These are phyloP conservation scores for Rhododendron ovatum DNA, from an alignment of 148 eudicot species.

Conservation along the genomic window DNA sequence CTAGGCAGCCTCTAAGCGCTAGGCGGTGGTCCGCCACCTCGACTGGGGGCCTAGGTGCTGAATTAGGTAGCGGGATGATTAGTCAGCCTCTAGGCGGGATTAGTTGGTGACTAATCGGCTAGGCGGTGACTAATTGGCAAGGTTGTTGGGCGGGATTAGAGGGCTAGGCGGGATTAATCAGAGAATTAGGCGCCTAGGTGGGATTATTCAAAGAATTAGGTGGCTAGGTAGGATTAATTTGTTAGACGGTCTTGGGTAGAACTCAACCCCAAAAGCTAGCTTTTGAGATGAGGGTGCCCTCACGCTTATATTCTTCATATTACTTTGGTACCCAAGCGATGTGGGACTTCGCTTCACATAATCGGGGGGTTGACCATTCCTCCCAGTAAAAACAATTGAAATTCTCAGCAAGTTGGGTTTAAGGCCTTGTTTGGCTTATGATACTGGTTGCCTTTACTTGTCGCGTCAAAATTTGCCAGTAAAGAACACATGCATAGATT, in stretches of 20 bases:
- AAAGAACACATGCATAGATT: background rate
- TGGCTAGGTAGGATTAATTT: background rate
- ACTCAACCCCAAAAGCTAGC: too few relatives aligned
- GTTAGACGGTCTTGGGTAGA: too few relatives aligned
- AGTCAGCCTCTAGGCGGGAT: background rate
- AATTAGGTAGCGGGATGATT: background rate
- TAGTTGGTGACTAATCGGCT: background rate
- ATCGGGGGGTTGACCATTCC: background rate
- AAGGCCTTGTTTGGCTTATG: background rate
- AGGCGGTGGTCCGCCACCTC: background rate
- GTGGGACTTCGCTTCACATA: too few relatives aligned
- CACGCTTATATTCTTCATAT: too few relatives aligned
- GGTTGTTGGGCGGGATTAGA: background rate
- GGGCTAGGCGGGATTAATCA: background rate
- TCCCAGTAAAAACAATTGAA: background rate
- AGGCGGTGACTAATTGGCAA: background rate
- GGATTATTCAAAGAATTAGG: background rate
- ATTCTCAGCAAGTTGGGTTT: background rate
- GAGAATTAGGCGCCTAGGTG: background rate
- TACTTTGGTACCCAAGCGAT: too few relatives aligned
- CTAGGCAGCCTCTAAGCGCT: background rate
- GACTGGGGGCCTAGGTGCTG: background rate
- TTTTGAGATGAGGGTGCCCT: too few relatives aligned
- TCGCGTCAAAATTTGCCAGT: background rate
- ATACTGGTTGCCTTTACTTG: background rate